Percentiles rank a stretch among this genome's conserved stretches.
Evolutionary conservation across 768 basidiomycete genomes (phyloP).

Genomic region (Xanthoconium stramineum): DNA sequence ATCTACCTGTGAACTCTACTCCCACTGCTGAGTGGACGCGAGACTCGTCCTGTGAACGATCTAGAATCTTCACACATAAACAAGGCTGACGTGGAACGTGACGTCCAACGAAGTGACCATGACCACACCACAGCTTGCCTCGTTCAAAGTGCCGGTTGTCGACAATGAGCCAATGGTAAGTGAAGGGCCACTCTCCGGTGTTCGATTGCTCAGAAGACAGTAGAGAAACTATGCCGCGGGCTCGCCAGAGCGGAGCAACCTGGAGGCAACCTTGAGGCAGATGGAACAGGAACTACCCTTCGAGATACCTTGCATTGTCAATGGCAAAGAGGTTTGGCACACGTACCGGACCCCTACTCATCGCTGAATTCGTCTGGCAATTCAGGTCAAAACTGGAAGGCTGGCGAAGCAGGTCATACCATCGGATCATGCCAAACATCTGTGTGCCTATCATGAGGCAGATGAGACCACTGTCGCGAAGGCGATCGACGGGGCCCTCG

Average conservation of each 20-base stretch:
- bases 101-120: conserved; percentile 32
- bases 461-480: conserved; percentile 66
- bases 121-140: conserved; percentile 73
- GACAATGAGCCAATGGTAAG: conserved; percentile 94
- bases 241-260: conserved; percentile 68
- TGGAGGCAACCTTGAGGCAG: conserved; percentile 70
- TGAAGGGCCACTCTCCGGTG: background rate
- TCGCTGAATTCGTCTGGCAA: conserved; percentile 2
- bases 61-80: background rate
- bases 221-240: conserved; percentile 78
- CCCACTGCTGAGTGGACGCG: background rate
- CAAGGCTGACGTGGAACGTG: background rate
- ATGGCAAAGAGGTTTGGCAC: conserved; percentile 73
- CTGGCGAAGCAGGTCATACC: conserved; percentile 80
- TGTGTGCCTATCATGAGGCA: conserved; percentile 88
- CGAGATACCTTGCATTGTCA: conserved; percentile 90
- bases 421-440: conserved; percentile 75
- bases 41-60: conserved; percentile 16
- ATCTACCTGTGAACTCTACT: background rate
- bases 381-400: conserved; percentile 76
- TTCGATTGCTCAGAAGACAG: conserved; percentile 1
- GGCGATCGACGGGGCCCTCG: conserved; percentile 86
- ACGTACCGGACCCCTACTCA: background rate
- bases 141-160: conserved; percentile 81
- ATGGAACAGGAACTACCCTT: conserved; percentile 85